Evolutionary conservation across 176 grass and related monocot genomes (phyloP), one percentile per base, ranked within the genome.

Genomic region (Ampelocalamus luodianensis): DNA sequence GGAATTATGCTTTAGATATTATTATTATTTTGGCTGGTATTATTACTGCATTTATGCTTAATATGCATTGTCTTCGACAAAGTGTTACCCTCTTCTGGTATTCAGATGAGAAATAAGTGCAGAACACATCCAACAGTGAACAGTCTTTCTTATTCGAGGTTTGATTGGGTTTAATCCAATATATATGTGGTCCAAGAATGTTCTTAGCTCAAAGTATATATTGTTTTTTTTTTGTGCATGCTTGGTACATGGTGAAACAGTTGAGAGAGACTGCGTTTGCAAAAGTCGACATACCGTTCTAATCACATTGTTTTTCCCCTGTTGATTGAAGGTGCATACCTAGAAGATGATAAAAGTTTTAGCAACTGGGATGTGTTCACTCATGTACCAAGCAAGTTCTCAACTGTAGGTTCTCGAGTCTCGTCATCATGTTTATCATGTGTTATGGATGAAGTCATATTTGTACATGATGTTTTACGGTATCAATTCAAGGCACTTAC

Each of bases 311-410:
- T 23, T n/a, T 62, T 78, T 43, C 67, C 45, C 1, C 16, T 32
- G 0, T 46, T 92, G 93, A 87, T 95, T 32, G 93, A 95, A 92
- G 90, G 90, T 44, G 90, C 93, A 15, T 89, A 89, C 62, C 65
- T 89, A 10, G 86, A 92, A 53, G 86, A 24, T 36, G 90, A 90
- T 62, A 92, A 90, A 71, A 88, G 83, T 61, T 50, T 95, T 16
- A 92, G 79, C 88, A 95, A 95, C 77, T 95, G 90, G 93, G 93
- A 95, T 70, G 79, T 87, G 12, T 87, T 92, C 70, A 75, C 82
- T 38, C 93, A 85, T 51, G 8, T 44, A 16, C 82, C 90, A 73
- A 90, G 93, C 90, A 68, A 58, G 5, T 63, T 45, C 13, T 72
- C 16, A 48, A 46, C 49, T 46, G 22, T 1, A 23, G 55, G 20